Evolutionary conservation across 495 filamentous ascomycete genomes (phyloP), one percentile per base, ranked within the genome.

Genomic region (Mycothermus thermophilus): DNA sequence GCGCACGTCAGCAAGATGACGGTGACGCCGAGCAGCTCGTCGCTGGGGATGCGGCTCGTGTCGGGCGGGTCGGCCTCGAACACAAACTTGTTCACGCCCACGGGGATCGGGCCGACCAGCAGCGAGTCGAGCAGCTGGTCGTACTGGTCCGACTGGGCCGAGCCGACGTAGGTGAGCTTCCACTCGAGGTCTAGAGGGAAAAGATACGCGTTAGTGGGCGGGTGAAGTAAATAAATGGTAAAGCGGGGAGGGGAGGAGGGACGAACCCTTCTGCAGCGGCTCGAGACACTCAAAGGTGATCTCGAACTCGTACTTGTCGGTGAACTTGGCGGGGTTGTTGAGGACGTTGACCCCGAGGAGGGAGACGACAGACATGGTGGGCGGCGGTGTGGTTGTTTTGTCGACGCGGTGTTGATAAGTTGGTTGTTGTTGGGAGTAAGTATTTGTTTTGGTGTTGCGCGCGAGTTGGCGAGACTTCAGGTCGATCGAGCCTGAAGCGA

Each of bases 221-320:
- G 23, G 13, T 16, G 21, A 7, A 17, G 8, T 10, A 10, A 4
- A 10, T 12, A 9, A 14, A 31, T 14, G 15, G 7, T 2, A 14
- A 26, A n/a, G 34, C 21, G 17, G 24, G 27, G 26, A 12, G 13
- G 12, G 13, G 19, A 10, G 28, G 13, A 17, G 12, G 13, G 24
- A 42, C 51, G 35, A 54, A 88, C 87, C 87, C 61, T 95, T 93
- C 55, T 88, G 81, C 16, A 97, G 71, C 35, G 55, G 52, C 64
- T 97, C 90, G 12, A 96, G 74, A 54, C 88, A 95, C 62, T 96
- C 92, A 41, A 97, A 97, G 15, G 90, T 97, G 56, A 97, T 96
- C 58, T 97, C 92, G 36, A 97, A 93, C 56, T 85, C 73, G 55
- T 96, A 97, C 20, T 83, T 72, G 43, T 80, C 79, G 33, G 71